A percentile compares a stretch with the other conserved stretches of the same genome.
phyloP scores from a whole-genome alignment of 2,329 filamentous ascomycete species.

The Colletotrichum tabaci region DNA sequence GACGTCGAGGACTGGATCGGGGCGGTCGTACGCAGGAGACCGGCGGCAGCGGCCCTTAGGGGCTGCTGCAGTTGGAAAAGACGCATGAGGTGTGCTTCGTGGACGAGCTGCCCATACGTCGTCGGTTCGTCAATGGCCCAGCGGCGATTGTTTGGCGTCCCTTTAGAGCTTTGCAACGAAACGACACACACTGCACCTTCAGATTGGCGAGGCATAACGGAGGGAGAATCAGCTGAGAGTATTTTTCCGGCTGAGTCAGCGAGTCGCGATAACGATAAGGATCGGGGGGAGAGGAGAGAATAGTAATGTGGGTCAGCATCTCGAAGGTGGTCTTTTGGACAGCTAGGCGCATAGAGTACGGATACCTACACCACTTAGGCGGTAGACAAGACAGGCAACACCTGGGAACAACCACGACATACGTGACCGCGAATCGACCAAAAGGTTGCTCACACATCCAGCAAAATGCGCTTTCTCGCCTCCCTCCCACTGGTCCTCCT shows the following conservation, averaged over 20 bases:
- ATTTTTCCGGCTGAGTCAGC: slow-evolving; percentile 43
- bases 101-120: slow-evolving; percentile 36
- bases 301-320: not conserved
- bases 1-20: slow-evolving; percentile 40
- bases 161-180: slow-evolving; percentile 27
- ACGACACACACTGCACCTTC: not conserved
- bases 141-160: slow-evolving; percentile 9
- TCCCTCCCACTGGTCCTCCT: slow-evolving; percentile 62
- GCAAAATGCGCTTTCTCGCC: slow-evolving; percentile 51
- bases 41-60: slow-evolving; percentile 57
- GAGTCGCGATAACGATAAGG: slow-evolving; percentile 39
- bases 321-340: slow-evolving; percentile 36
- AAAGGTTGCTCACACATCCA: not conserved
- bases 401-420: not conserved
- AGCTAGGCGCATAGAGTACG: slow-evolving; percentile 15
- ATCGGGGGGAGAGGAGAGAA: not conserved
- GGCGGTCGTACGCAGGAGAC: slow-evolving; percentile 45
- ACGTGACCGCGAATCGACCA: too few species aligned
- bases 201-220: slow-evolving; percentile 16
- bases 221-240: slow-evolving; percentile 37
- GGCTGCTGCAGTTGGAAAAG: slow-evolving; percentile 64
- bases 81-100: slow-evolving; percentile 55
- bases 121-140: slow-evolving; percentile 29
- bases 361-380: not conserved
- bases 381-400: not conserved